Base-by-base conservation (phyloP, 2,329 filamentous ascomycete species). In the Sporothrix schenckii region DNA sequence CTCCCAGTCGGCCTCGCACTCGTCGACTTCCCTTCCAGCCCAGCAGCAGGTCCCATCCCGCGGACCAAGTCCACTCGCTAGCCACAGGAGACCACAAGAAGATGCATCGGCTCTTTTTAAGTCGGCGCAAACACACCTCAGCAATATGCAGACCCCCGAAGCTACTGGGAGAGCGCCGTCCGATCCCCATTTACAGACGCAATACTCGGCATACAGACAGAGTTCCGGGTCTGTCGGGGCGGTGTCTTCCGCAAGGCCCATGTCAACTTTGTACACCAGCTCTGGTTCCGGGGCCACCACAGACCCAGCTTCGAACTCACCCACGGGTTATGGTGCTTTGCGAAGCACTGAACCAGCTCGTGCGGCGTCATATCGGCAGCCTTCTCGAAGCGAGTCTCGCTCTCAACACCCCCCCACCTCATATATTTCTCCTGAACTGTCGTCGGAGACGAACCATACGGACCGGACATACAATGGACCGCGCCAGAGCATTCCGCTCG, bases 341-440 rank as follows among this genome's bases (percentile, higher is more conserved):
- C 84, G 86, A 74, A 87, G 34, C 63, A 66, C 82, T 68, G 88
- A 91, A 75, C 83, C 86, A 6, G 85, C 86, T 27, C 83, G 83
- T 69, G 85, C 86, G 5, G 87, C 88, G 21, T 80, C 85, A 71
- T 85, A 86, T 56, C 85, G 84, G 44, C 80, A 81, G 53, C 66
- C 65, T 80, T 82, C 67, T 50, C 85, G 89, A 72, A 87, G 85
- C 74, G 88, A 91, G 75, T 90, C 91, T 19, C 85, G 89, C 74
- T 85, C 87, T 74, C 85, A 87, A 27, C 85, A 85, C 30, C 81
- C 44, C 6, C 67, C 67, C 19, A 16, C 82, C 11, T 85, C 87
- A 54, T 86, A 90, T 77, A 84, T 88, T 71, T 82, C 87, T 14
- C 83, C 85, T 21, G 84, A 90, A 61, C 88, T 89, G 2, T 85